phyloP scores from a whole-genome alignment of 2,329 filamentous ascomycete genomes.

The Monilinia laxa region DNA sequence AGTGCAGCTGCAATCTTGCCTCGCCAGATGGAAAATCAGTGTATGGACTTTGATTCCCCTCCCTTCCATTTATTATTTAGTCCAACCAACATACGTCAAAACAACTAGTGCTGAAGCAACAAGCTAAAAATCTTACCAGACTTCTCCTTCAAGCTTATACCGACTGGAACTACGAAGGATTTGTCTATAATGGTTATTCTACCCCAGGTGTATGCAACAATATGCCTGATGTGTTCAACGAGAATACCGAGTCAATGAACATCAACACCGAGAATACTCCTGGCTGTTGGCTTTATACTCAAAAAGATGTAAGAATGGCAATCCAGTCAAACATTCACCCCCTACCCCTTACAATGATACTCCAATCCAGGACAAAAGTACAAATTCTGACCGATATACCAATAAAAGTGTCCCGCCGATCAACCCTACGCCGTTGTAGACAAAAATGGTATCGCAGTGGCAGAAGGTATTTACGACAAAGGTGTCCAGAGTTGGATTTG shows the following conservation, averaged over 20 bases:
- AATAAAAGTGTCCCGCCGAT: slow-evolving; percentile 1
- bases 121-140: not conserved
- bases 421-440: not conserved
- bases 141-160: slow-evolving; percentile 10
- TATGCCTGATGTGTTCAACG: slow-evolving; percentile 1
- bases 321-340: not conserved
- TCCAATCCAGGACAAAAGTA: no score
- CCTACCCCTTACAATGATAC: not conserved
- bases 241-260: slow-evolving; percentile 10
- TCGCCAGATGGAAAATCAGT: not conserved
- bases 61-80: not conserved
- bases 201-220: not conserved
- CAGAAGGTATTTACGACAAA: slow-evolving; percentile 6
- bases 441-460: not conserved
- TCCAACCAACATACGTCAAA: not conserved
- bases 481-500: slow-evolving; percentile 10
- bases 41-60: not conserved
- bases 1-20: slow-evolving; percentile 18
- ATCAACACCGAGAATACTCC: not conserved
- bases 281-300: slow-evolving; percentile 20
- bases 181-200: slow-evolving; percentile 5
- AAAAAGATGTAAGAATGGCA: not conserved
- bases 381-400: not conserved
- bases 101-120: not conserved
- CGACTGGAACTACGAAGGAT: not conserved